These are phyloP conservation scores for Chloranthus sessilifolius DNA, from an alignment of 164 flowering plant species.

Conservation along the genomic window DNA sequence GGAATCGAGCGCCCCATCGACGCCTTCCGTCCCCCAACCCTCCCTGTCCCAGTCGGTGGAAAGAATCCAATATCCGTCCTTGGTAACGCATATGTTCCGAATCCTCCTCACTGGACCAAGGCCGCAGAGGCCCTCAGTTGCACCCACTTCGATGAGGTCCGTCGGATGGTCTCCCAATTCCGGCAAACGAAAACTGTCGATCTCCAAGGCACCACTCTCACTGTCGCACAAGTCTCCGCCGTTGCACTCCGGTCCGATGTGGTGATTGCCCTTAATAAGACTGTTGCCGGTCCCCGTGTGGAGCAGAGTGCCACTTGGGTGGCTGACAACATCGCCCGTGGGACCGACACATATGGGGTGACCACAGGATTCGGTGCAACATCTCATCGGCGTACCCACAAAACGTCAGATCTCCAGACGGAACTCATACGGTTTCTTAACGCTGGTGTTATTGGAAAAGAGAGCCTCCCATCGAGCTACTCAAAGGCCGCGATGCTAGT, in stretches of 20 bases:
- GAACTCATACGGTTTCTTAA: conserved; percentile 49
- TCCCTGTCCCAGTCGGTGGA: conserved; percentile 14
- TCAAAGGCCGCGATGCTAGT: conserved; percentile 30
- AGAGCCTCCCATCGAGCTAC: conserved; percentile 18
- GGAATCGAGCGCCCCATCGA: conserved; percentile 11
- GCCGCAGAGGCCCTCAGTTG: conserved; percentile 35
- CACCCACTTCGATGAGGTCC: conserved; percentile 42
- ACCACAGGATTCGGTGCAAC: conserved; percentile 60
- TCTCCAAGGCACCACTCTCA: conserved; percentile 39
- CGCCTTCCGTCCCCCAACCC: conserved; percentile 15
- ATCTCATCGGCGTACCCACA: conserved; percentile 35
- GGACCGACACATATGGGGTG: conserved; percentile 42
- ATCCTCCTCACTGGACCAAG: conserved; percentile 36
- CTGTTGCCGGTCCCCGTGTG: conserved; percentile 33
- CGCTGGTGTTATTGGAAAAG: conserved; percentile 38
- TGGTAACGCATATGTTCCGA: conserved; percentile 8
- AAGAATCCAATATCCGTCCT: conserved; percentile 13
- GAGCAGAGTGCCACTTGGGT: conserved; percentile 39
- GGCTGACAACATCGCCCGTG: conserved; percentile 32
- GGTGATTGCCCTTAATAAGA: conserved; percentile 28
- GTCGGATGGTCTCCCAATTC: conserved; percentile 34
- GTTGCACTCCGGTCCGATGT: conserved; percentile 32
- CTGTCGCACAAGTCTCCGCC: conserved; percentile 46
- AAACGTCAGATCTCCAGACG: conserved; percentile 38
- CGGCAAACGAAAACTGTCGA: conserved; percentile 22